Conservation (phyloP, 2,329 filamentous ascomycete genomes). For the Balansia obtecta region DNA sequence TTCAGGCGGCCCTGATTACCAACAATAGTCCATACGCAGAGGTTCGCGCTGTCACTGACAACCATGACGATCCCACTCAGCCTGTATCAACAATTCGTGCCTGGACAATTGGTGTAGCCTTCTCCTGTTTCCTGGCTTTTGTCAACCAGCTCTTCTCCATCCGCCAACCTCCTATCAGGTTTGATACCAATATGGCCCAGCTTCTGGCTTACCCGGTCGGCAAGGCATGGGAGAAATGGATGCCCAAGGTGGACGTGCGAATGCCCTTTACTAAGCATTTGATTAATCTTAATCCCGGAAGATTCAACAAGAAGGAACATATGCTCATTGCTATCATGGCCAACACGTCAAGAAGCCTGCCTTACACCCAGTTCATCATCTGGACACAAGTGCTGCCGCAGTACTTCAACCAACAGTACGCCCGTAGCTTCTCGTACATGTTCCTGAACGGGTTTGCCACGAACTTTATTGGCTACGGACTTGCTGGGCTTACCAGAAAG, state of each 20-base stretch:
- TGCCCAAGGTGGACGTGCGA: constrained; percentile 28
- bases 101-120: constrained; percentile 36
- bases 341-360: constrained; percentile 33
- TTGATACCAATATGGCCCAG: constrained; percentile 41
- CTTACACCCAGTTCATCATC: constrained; percentile 37
- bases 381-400: constrained; percentile 35
- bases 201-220: constrained; percentile 38
- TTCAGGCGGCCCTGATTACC: constrained; percentile 37
- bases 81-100: constrained; percentile 39
- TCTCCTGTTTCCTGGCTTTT: constrained; percentile 31
- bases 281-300: constrained; percentile 33
- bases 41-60: constrained; percentile 40
- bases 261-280: constrained; percentile 24
- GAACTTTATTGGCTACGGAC: constrained; percentile 43
- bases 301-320: constrained; percentile 44
- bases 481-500: constrained; percentile 35
- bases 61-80: constrained; percentile 35
- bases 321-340: constrained; percentile 45
- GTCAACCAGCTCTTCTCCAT: constrained; percentile 45
- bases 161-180: constrained; percentile 35
- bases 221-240: constrained; percentile 27
- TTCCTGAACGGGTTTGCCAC: constrained; percentile 36
- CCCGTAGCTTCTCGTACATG: constrained; percentile 35
- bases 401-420: constrained; percentile 39
- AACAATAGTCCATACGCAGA: constrained; percentile 44